phyloP scores from a whole-genome alignment of 768 basidiomycete genomes.

The Pholiota molesta region DNA sequence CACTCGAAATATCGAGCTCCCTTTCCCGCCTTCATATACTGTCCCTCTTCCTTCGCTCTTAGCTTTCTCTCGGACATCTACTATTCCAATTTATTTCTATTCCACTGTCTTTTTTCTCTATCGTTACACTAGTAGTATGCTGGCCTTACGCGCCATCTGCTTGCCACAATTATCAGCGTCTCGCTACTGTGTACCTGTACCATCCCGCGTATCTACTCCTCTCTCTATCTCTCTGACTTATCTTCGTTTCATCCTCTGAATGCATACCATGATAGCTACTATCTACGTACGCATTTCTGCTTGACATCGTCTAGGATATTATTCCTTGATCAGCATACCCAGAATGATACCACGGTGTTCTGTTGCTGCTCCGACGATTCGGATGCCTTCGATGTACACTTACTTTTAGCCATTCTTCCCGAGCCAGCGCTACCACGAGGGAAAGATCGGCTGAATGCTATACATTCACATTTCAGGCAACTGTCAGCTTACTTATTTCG shows the following conservation, averaged over 20 bases:
- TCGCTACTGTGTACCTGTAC: slow-evolving; percentile 1
- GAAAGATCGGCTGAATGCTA: neutral
- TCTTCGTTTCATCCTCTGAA: neutral
- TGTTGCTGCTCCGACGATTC: neutral
- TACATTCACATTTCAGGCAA: neutral
- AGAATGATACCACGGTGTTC: neutral
- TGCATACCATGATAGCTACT: neutral
- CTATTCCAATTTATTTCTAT: neutral
- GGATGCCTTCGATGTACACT: neutral
- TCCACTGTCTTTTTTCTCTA: neutral
- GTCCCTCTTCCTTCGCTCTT: slow-evolving; percentile 33
- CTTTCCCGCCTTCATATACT: slow-evolving; percentile 40
- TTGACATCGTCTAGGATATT: too few species aligned
- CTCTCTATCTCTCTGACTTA: neutral
- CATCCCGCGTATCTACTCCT: neutral
- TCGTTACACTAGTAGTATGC: neutral
- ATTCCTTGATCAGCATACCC: neutral
- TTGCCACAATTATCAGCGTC: neutral
- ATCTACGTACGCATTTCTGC: neutral
- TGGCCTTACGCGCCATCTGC: neutral
- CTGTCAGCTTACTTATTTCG: too few species aligned
- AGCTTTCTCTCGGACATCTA: neutral
- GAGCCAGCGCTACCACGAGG: neutral
- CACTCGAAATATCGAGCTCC: slow-evolving; percentile 41
- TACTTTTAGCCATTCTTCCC: neutral